Conservation (phyloP, 2,329 filamentous ascomycete species). For the Penicillium sp. region DNA sequence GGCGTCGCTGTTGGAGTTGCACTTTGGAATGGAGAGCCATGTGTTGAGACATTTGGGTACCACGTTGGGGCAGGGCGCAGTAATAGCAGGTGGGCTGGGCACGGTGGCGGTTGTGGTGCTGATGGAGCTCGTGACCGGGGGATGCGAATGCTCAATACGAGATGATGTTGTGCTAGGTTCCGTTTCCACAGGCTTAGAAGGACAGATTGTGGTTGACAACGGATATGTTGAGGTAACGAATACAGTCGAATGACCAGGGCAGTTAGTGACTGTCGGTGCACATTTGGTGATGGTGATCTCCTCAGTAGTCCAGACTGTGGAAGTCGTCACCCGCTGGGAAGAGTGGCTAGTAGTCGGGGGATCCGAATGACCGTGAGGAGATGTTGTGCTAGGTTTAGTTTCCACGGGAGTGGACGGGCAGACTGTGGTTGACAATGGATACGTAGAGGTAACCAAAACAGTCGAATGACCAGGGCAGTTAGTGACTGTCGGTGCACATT, state of each 20-base stretch:
- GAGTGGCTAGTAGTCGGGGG: background rate
- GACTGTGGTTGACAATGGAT: constrained; percentile 50
- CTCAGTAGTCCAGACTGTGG: constrained; percentile 26
- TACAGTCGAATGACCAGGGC: constrained; percentile 42
- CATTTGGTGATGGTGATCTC: constrained; percentile 31
- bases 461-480: constrained; percentile 46
- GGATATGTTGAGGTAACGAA: constrained; percentile 47
- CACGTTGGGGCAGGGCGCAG: constrained; percentile 50
- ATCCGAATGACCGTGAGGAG: background rate
- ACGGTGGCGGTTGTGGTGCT: background rate
- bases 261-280: constrained; percentile 36
- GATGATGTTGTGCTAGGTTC: background rate
- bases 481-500: constrained; percentile 28
- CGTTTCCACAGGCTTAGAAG: constrained; percentile 7
- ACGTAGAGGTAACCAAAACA: constrained; percentile 44
- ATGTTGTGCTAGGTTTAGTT: background rate
- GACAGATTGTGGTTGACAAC: constrained; percentile 52
- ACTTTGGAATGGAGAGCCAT: constrained; percentile 63
- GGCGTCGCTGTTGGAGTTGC: constrained; percentile 71
- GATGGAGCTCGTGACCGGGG: background rate
- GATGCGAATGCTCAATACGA: background rate
- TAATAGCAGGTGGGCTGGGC: constrained; percentile 15
- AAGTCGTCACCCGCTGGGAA: constrained; percentile 15
- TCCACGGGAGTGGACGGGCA: constrained; percentile 33
- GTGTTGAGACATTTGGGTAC: constrained; percentile 84